Percentiles rank a stretch among this genome's conserved stretches.
Conservation (phyloP, 805 yeast species). For the Yarrowia sp. region DNA sequence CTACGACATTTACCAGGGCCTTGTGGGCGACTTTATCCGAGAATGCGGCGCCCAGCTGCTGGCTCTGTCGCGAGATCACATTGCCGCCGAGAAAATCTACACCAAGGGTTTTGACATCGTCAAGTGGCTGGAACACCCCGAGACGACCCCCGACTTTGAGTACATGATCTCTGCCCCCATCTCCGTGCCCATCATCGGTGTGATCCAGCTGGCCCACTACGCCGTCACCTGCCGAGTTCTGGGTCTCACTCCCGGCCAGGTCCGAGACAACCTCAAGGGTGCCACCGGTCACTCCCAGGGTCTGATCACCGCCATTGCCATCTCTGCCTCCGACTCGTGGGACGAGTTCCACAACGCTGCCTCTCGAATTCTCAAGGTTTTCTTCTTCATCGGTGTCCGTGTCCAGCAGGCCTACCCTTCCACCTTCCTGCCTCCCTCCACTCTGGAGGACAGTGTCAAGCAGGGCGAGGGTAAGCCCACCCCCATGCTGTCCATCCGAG, state of each 20-base stretch:
- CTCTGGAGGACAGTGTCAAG: conserved; percentile 88
- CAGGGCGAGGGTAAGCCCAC: conserved; percentile 96
- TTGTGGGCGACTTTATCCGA: conserved; percentile 72
- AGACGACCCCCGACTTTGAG: conserved; percentile 86
- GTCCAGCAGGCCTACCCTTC: conserved; percentile 89
- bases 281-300: conserved; percentile 58
- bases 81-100: conserved; percentile 83
- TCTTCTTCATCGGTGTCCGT: conserved; percentile 93
- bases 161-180: conserved; percentile 90
- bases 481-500: conserved; percentile 96
- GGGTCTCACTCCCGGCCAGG: conserved; percentile 89
- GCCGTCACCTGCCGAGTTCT: conserved; percentile 84
- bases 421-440: conserved; percentile 92
- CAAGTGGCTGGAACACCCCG: conserved; percentile 85
- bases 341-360: conserved; percentile 75
- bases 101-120: conserved; percentile 92
- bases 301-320: conserved; percentile 88
- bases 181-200: conserved; percentile 96
- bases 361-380: conserved; percentile 77
- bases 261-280: conserved; percentile 64
- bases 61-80: conserved; percentile 69
- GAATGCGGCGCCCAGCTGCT: conserved; percentile 73
- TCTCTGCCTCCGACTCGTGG: conserved; percentile 85
- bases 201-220: conserved; percentile 92
- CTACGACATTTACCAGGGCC: conserved; percentile 75